Percentiles rank a stretch among this genome's conserved stretches.
These are phyloP conservation scores for Spergularia marina DNA, from an alignment of 148 eudicot genomes.

Conservation along the genomic window DNA sequence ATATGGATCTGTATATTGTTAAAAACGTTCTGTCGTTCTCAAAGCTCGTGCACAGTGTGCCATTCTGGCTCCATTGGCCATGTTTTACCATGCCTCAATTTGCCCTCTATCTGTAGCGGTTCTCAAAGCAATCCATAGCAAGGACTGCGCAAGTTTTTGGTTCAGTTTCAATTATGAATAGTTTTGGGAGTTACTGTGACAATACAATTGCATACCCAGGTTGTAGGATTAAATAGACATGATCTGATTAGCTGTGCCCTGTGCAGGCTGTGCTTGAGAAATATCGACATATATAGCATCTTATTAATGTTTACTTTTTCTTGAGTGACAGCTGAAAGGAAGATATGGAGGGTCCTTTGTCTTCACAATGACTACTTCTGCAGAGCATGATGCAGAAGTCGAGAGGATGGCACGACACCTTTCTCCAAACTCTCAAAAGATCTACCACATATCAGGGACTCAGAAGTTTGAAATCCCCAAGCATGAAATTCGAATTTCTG, in stretches of 20 bases:
- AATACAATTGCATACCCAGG: no score
- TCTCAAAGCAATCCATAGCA: background rate
- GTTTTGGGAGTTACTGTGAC: no score
- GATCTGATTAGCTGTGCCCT: no score
- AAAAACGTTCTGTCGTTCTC: no score
- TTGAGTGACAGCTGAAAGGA: conserved; percentile 55
- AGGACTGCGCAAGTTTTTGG: no score
- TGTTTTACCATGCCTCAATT: no score
- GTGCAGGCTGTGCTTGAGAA: no score
- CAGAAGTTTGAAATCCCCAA: conserved; percentile 86
- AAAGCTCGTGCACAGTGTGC: no score
- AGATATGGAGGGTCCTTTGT: conserved; percentile 81
- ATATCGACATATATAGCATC: background rate
- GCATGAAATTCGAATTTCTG: conserved; percentile 54
- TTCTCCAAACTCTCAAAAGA: conserved; percentile 58
- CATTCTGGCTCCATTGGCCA: no score
- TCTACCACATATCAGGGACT: conserved; percentile 79
- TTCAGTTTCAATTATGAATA: no score
- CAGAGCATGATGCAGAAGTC: conserved; percentile 57
- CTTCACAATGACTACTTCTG: conserved; percentile 78
- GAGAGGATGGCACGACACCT: conserved; percentile 53
- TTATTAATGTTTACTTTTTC: background rate
- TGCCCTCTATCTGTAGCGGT: background rate
- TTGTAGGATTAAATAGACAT: no score
- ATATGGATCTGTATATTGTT: no score